Conservation (phyloP, 208 protist species). For the Leishmania lainsoni region DNA sequence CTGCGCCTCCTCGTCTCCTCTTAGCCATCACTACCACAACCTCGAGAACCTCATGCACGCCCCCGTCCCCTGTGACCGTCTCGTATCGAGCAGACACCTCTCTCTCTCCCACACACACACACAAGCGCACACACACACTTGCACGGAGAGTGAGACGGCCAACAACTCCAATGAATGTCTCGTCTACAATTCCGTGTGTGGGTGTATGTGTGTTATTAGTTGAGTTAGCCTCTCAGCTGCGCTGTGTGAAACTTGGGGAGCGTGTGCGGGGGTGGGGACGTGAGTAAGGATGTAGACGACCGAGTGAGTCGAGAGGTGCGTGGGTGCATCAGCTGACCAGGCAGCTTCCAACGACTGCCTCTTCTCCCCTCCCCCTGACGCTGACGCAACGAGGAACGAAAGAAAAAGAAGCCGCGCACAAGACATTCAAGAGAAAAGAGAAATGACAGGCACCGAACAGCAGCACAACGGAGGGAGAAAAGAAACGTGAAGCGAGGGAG, state of each 20-base stretch:
- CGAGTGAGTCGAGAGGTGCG: neutral
- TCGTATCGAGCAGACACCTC: neutral
- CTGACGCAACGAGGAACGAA: neutral
- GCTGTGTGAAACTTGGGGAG: neutral
- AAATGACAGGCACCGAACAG: neutral
- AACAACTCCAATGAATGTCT: neutral
- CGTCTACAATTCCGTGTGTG: neutral
- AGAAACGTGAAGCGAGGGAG: neutral
- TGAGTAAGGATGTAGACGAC: neutral
- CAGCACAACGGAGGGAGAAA: neutral
- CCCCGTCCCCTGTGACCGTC: neutral
- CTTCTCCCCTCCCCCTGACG: neutral
- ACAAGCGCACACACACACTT: neutral
- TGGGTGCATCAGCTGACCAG: conserved; percentile 10
- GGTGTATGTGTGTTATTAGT: neutral
- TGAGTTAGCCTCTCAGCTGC: neutral
- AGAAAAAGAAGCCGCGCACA: neutral
- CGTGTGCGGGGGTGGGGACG: neutral
- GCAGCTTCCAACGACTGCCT: conserved; percentile 7
- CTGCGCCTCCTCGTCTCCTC: neutral
- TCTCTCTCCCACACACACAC: neutral
- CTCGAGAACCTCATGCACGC: neutral
- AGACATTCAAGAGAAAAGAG: neutral
- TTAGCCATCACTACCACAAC: neutral
- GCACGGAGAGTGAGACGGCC: neutral